Percentiles rank a stretch among this genome's conserved stretches.
phyloP scores from a whole-genome alignment of 441 rosid species.

The Populus hybrid region DNA sequence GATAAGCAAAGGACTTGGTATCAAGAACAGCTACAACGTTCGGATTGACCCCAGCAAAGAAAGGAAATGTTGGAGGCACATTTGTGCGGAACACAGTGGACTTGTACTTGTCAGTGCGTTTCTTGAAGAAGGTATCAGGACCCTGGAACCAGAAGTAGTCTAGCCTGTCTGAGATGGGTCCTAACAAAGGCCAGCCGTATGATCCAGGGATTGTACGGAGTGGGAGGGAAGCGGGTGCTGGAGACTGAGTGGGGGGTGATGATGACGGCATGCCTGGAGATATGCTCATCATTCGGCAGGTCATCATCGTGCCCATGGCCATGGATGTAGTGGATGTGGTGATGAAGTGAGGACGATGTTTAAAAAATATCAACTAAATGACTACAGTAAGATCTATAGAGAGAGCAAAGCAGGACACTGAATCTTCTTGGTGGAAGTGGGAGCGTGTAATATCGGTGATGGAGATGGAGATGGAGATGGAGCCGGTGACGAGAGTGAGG shows the following conservation, averaged over 20 bases:
- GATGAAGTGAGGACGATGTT: no score
- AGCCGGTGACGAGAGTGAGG: not conserved
- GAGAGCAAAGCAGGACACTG: not conserved
- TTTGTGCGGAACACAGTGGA: slow-evolving; percentile 87
- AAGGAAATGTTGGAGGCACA: slow-evolving; percentile 72
- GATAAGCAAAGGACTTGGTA: slow-evolving; percentile 65
- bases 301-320: slow-evolving; percentile 7
- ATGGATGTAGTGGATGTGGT: not conserved
- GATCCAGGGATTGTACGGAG: slow-evolving; percentile 70
- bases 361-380: not conserved
- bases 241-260: slow-evolving; percentile 19
- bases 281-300: slow-evolving; percentile 20
- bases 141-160: slow-evolving; percentile 98
- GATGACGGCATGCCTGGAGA: slow-evolving; percentile 22
- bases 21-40: slow-evolving; percentile 71
- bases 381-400: not conserved
- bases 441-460: not conserved
- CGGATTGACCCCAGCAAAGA: slow-evolving; percentile 58
- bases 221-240: slow-evolving; percentile 35
- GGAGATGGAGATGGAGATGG: no score
- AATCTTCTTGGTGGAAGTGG: not conserved
- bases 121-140: slow-evolving; percentile 65
- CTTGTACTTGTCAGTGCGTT: slow-evolving; percentile 60
- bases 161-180: slow-evolving; percentile 69
- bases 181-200: slow-evolving; percentile 78